Evolutionary conservation across 2,329 filamentous ascomycete genomes (phyloP).

Genomic region (Paracamarosporium sp.): DNA sequence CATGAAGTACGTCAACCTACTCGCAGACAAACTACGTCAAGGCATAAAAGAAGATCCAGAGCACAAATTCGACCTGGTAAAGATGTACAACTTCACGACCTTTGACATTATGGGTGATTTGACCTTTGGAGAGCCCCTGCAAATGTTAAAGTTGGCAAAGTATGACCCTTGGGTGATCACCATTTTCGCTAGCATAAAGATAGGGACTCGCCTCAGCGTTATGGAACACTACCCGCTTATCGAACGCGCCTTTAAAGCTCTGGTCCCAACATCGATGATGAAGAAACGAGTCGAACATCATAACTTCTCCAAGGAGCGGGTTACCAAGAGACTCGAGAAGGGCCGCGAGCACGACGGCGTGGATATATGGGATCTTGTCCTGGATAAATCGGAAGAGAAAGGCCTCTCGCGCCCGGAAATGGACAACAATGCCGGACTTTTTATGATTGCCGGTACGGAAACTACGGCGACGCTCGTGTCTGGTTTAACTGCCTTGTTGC

Average conservation of each 20-base stretch:
- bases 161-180: conserved; percentile 42
- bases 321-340: conserved; percentile 38
- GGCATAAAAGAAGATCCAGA: conserved; percentile 32
- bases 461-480: conserved; percentile 52
- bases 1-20: conserved; percentile 41
- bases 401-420: conserved; percentile 43
- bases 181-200: conserved; percentile 35
- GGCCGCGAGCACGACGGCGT: conserved; percentile 28
- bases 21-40: conserved; percentile 44
- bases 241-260: conserved; percentile 9
- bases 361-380: conserved; percentile 52
- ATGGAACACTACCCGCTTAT: conserved; percentile 20
- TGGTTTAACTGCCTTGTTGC: conserved; percentile 46
- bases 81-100: conserved; percentile 17
- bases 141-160: conserved; percentile 34
- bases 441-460: conserved; percentile 55
- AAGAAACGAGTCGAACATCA: conserved; percentile 24
- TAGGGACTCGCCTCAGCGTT: conserved; percentile 5
- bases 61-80: conserved; percentile 23
- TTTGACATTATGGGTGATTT: conserved; percentile 29
- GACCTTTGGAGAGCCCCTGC: conserved; percentile 24
- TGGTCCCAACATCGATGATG: conserved; percentile 2
- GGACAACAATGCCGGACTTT: conserved; percentile 42
- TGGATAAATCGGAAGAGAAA: conserved; percentile 36
- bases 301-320: conserved; percentile 27